Percentiles rank a stretch among this genome's conserved stretches.
Evolutionary conservation across 345 rosid genomes (phyloP).

Genomic region (Acer yangbiense): DNA sequence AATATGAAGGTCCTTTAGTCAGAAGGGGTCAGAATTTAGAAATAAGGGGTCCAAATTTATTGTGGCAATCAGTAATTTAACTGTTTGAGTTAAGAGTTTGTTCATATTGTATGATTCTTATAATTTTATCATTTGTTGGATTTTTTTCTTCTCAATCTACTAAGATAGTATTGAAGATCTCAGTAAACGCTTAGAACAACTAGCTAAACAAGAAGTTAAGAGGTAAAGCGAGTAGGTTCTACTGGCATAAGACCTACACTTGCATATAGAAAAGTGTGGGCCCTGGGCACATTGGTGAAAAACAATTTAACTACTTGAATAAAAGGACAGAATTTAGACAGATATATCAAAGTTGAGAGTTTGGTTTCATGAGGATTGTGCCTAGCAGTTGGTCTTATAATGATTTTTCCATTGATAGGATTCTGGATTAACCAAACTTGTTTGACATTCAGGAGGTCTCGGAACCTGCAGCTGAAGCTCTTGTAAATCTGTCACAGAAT

Average conservation of each 20-base stretch:
- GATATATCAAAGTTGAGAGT: background rate
- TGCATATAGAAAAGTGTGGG: background rate
- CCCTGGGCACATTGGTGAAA: background rate
- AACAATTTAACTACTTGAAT: background rate
- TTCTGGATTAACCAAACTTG: background rate
- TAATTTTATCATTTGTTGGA: background rate
- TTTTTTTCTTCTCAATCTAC: background rate
- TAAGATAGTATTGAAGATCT: background rate
- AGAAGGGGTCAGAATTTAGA: background rate
- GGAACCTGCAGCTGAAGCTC: constrained; percentile 87
- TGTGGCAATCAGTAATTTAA: background rate
- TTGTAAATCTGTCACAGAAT: constrained; percentile 85
- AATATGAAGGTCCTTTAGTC: background rate
- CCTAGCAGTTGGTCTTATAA: background rate
- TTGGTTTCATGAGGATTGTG: background rate
- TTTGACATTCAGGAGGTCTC: constrained; percentile 63
- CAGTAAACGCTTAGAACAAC: background rate
- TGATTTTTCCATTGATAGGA: background rate
- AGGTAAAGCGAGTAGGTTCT: background rate
- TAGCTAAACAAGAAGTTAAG: background rate
- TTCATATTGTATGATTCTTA: background rate
- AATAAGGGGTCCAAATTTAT: background rate
- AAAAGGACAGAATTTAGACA: background rate
- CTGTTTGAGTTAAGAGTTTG: background rate
- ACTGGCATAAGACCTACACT: background rate